Percentiles rank a stretch among this genome's conserved stretches.
Evolutionary conservation across 208 protist genomes (phyloP).

Genomic region (Crithidia thermophila): DNA sequence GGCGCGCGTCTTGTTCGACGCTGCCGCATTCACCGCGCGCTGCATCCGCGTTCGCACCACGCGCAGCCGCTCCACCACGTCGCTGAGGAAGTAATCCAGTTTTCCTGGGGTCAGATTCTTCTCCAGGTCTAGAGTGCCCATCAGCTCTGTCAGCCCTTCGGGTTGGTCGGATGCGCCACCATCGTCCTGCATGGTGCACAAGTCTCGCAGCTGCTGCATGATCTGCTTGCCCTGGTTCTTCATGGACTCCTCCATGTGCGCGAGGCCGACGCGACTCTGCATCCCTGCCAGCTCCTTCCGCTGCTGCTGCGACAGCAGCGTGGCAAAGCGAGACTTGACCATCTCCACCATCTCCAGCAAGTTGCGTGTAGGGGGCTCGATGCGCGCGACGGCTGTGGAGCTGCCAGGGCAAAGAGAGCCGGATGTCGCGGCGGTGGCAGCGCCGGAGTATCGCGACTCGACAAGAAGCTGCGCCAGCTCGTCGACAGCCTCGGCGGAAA

Average conservation of each 20-base stretch:
- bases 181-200: constrained; percentile 29
- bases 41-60: constrained; percentile 52
- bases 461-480: constrained; percentile 75
- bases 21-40: constrained; percentile 35
- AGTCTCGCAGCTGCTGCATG: constrained; percentile 44
- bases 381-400: constrained; percentile 24
- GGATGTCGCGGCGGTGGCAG: constrained; percentile 13
- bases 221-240: constrained; percentile 38
- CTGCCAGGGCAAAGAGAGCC: background rate
- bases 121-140: constrained; percentile 17
- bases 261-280: constrained; percentile 42
- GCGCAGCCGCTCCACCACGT: constrained; percentile 58
- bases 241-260: constrained; percentile 53
- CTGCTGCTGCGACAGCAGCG: constrained; percentile 55
- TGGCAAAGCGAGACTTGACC: constrained; percentile 53
- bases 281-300: constrained; percentile 50
- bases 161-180: background rate
- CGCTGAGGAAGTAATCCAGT: constrained; percentile 48
- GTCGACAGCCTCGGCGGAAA: constrained; percentile 40
- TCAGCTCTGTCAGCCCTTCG: constrained; percentile 17
- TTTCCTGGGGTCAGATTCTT: constrained; percentile 23
- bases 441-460: constrained; percentile 8
- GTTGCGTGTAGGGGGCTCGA: constrained; percentile 61
- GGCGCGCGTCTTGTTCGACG: constrained; percentile 46
- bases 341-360: constrained; percentile 72